Evolutionary conservation across 345 rosid genomes (phyloP).

Genomic region (Mallotus nudiflorus): DNA sequence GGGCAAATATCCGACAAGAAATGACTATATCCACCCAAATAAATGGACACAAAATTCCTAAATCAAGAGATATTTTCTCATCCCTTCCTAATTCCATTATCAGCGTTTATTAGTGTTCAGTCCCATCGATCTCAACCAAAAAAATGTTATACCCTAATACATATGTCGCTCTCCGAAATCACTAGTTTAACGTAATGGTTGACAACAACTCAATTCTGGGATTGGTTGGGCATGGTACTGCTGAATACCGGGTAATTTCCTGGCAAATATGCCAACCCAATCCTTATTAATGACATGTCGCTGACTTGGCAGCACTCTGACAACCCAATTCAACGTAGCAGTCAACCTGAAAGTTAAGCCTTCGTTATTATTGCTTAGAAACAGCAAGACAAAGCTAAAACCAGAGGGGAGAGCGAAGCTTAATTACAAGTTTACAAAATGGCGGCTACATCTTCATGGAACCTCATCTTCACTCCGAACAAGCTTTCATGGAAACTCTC

Average conservation of each 20-base stretch:
- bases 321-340: background rate
- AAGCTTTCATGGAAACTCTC: constrained; percentile 13
- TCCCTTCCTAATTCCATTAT: no score
- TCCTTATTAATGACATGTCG: background rate
- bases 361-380: background rate
- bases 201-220: background rate
- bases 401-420: background rate
- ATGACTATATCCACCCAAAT: no score
- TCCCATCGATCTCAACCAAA: no score
- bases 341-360: background rate
- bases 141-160: no score
- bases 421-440: background rate
- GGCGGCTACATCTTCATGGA: constrained; percentile 15
- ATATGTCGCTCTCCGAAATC: no score
- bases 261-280: background rate
- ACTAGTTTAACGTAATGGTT: no score
- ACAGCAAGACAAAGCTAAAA: background rate
- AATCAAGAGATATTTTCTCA: no score
- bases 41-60: no score
- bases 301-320: constrained; percentile 13
- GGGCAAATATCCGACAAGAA: no score
- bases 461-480: constrained; percentile 9
- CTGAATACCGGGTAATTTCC: background rate
- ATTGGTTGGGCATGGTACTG: background rate
- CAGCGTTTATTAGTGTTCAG: no score